phyloP scores from a whole-genome alignment of 345 rosid species.

The Murraya paniculata region DNA sequence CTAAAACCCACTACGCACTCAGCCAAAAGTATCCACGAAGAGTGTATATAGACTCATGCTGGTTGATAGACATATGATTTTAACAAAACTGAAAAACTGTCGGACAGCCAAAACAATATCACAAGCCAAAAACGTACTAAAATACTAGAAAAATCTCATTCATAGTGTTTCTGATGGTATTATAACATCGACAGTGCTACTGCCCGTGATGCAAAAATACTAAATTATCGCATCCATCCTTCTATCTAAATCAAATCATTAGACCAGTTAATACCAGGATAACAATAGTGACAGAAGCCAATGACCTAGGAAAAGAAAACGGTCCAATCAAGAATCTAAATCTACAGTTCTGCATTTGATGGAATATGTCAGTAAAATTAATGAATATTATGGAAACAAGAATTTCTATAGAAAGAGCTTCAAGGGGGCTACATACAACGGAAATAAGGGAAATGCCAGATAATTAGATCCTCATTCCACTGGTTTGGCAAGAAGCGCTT shows the following conservation, averaged over 20 bases:
- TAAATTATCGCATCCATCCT: neutral
- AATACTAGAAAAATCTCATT: neutral
- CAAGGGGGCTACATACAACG: conserved; percentile 52
- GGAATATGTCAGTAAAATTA: neutral
- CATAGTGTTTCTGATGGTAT: neutral
- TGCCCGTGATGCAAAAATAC: neutral
- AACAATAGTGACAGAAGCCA: neutral
- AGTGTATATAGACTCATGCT: neutral
- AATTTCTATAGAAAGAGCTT: neutral
- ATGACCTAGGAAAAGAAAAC: neutral
- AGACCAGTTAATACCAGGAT: neutral
- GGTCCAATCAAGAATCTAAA: neutral
- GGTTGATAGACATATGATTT: neutral
- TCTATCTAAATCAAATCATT: neutral
- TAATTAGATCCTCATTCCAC: conserved; percentile 79
- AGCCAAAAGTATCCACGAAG: neutral
- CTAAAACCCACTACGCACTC: neutral
- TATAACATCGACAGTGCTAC: neutral
- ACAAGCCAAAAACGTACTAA: neutral
- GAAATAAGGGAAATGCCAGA: conserved; percentile 77
- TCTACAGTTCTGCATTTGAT: neutral
- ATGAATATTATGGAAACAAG: neutral
- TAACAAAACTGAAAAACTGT: neutral
- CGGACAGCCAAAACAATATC: neutral
- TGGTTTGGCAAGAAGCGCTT: conserved; percentile 63